A percentile compares a stretch with the other conserved stretches of the same genome.
phyloP scores from a whole-genome alignment of 176 grass and related monocot species.

The Pontederia crassipes region DNA sequence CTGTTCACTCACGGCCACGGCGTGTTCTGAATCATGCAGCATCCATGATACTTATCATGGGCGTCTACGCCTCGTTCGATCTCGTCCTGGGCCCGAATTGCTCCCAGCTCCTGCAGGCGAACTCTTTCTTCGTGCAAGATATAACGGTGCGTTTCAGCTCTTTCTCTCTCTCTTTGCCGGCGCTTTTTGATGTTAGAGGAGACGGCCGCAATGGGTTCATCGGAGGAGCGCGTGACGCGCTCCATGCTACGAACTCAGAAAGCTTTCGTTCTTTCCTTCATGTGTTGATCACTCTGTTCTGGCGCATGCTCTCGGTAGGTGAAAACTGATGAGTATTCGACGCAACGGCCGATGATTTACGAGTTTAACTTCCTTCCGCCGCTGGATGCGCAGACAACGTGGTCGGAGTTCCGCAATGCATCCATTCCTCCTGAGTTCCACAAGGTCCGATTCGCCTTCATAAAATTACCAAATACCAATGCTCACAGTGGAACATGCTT shows the following conservation, averaged over 20 bases:
- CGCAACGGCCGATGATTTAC: conserved; percentile 25
- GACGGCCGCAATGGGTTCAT: too few relatives aligned
- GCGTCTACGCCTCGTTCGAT: conserved; percentile 34
- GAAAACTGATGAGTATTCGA: conserved; percentile 16
- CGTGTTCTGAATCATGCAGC: conserved; percentile 16
- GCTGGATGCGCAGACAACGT: conserved; percentile 32
- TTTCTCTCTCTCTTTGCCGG: not conserved
- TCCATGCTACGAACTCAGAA: too few relatives aligned
- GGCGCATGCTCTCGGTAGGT: conserved; percentile 18
- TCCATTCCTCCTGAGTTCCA: conserved; percentile 38
- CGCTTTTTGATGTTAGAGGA: too few relatives aligned
- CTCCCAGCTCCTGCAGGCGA: conserved; percentile 46
- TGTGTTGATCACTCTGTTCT: not conserved
- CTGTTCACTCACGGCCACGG: not conserved
- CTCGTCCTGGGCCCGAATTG: conserved; percentile 31
- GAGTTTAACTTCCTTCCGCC: conserved; percentile 30
- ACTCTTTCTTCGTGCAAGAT: conserved; percentile 28
- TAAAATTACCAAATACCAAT: not conserved
- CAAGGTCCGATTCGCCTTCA: conserved; percentile 19
- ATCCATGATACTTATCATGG: conserved; percentile 42
- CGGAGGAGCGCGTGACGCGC: too few relatives aligned
- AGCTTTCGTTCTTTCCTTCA: too few relatives aligned
- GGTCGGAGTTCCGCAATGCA: conserved; percentile 40
- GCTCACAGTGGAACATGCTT: not conserved
- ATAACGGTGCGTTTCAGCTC: conserved; percentile 25